A percentile compares a stretch with the other conserved stretches of the same genome.
Conservation (phyloP, 352 stramenopile species). For the Pythium chondricola region DNA sequence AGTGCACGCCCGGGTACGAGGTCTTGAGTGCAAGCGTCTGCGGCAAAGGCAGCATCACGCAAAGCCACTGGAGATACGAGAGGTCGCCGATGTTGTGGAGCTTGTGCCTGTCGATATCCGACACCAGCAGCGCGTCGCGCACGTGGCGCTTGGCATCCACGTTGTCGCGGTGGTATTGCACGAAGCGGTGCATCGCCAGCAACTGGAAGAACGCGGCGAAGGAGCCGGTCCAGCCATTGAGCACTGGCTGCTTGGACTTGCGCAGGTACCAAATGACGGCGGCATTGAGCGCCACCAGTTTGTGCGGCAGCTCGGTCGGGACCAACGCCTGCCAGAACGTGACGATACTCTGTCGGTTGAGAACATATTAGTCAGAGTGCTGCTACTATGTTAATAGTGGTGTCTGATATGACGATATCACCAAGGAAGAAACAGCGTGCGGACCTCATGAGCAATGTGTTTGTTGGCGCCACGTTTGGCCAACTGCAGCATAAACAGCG, state of each 20-base stretch:
- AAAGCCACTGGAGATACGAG: slow-evolving; percentile 42
- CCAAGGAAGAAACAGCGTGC: no score
- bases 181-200: slow-evolving; percentile 39
- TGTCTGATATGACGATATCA: not conserved
- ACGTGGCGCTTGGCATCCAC: slow-evolving; percentile 37
- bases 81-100: slow-evolving; percentile 40
- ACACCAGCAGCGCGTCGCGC: slow-evolving; percentile 28
- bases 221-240: slow-evolving; percentile 42
- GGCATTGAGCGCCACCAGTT: slow-evolving; percentile 40
- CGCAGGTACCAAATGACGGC: slow-evolving; percentile 36
- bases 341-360: slow-evolving; percentile 15
- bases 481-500: slow-evolving; percentile 21
- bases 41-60: slow-evolving; percentile 50
- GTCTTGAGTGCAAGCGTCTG: slow-evolving; percentile 42
- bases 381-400: not conserved
- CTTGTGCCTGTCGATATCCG: slow-evolving; percentile 23
- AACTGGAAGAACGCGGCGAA: slow-evolving; percentile 38
- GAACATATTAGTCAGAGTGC: not conserved
- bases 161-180: slow-evolving; percentile 32
- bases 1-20: slow-evolving; percentile 44
- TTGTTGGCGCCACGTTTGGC: slow-evolving; percentile 18
- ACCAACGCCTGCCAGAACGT: slow-evolving; percentile 53
- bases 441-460: slow-evolving; percentile 18
- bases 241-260: slow-evolving; percentile 31
- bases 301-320: slow-evolving; percentile 57